phyloP scores from a whole-genome alignment of 2,329 filamentous ascomycete genomes.

The Coniosporium tulheliwenetii region DNA sequence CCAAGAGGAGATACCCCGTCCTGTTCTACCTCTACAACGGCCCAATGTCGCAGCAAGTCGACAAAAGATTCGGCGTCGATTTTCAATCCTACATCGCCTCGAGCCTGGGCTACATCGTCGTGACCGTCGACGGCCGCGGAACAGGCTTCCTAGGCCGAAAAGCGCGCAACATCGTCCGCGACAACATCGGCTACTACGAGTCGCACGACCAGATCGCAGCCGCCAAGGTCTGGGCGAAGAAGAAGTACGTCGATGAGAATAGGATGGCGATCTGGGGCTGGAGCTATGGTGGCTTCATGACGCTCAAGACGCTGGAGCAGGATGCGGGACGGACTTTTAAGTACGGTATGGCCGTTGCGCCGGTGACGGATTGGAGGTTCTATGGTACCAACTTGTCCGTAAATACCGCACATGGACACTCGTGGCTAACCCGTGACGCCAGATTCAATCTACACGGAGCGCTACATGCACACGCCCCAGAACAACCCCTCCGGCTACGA shows the following conservation, averaged over 20 bases:
- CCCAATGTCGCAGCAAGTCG: conserved; percentile 79
- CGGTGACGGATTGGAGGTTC: conserved; percentile 95
- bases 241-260: conserved; percentile 66
- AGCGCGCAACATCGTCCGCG: conserved; percentile 66
- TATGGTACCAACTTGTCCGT: conserved; percentile 39
- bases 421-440: background rate
- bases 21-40: conserved; percentile 92
- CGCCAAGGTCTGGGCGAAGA: conserved; percentile 67
- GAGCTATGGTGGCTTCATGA: conserved; percentile 93
- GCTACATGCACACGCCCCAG: conserved; percentile 93
- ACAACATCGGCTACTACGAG: conserved; percentile 73
- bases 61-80: conserved; percentile 66
- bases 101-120: conserved; percentile 76
- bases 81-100: conserved; percentile 85
- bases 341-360: conserved; percentile 96
- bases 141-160: conserved; percentile 82
- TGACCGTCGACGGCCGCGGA: conserved; percentile 86
- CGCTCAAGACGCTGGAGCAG: conserved; percentile 83
- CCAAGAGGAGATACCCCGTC: conserved; percentile 76
- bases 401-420: background rate
- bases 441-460: conserved; percentile 84
- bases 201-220: conserved; percentile 82
- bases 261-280: conserved; percentile 94
- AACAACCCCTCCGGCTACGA: conserved; percentile 66
- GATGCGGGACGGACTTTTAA: conserved; percentile 82